Evolutionary conservation across 1,139 yeast species (phyloP), one percentile per base, ranked within the genome.

Genomic region (Pichia sp.): DNA sequence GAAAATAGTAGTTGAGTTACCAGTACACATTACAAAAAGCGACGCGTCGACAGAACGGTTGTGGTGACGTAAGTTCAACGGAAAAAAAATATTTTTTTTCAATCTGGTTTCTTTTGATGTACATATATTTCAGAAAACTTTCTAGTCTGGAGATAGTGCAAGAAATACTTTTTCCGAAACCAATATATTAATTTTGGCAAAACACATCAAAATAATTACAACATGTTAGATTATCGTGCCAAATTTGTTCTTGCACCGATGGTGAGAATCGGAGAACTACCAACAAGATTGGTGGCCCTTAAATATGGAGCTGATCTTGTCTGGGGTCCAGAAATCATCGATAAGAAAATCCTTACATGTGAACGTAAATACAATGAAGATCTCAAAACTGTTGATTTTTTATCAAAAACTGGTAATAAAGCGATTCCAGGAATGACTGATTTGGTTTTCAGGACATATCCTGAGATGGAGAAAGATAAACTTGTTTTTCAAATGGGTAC

Each of bases 191-290:
- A n/a, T n/a, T n/a, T n/a, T n/a, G n/a, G n/a, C n/a, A n/a, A n/a
- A n/a, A n/a, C n/a, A n/a, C n/a, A n/a, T n/a, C n/a, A n/a, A n/a
- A n/a, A n/a, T n/a, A n/a, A n/a, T n/a, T n/a, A n/a, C n/a, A 26
- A 35, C 4, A 69, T 70, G 72, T 66, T 70, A 2, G 72, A 70
- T 38, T 79, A 74, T 58, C 66, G 73, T 33, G 92, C 95, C 1
- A 85, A 85, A 57, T 65, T 88, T 46, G 95, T 83, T 29, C 73
- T 90, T 40, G 97, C 97, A 0, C 97, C 97, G 1, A 90, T 90
- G 97, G 96, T 92, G 45, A 73, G 98, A 39, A 85, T 92, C 40
- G 95, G 97, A 11, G 98, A 92, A 65, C 74, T 92, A 23, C 97
- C 98, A 7, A 81, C 90, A 11, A 71, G 98, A 44, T 69, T 90